These are phyloP conservation scores for Apophysomyces variabilis DNA, from an alignment of 371 early-diverging fungal species.

Conservation along the genomic window DNA sequence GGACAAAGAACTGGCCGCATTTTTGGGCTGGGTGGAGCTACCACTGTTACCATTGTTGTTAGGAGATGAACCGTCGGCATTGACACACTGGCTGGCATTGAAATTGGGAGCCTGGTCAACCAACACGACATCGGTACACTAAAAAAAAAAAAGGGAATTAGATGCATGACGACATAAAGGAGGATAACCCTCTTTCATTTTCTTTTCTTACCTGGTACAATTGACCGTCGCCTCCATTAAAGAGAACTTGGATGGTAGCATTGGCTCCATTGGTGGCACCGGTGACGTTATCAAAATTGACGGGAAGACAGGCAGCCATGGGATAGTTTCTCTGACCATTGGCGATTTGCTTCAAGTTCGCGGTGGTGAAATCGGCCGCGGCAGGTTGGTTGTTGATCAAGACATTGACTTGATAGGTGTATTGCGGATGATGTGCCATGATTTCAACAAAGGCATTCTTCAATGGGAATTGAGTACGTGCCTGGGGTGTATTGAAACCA, in stretches of 20 bases:
- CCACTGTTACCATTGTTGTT: neutral
- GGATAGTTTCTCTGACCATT: slow-evolving; percentile 47
- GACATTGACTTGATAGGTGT: slow-evolving; percentile 51
- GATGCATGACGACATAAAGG: too few relatives aligned
- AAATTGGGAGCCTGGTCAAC: slow-evolving; percentile 40
- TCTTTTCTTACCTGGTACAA: slow-evolving; percentile 54
- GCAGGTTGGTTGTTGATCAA: slow-evolving; percentile 47
- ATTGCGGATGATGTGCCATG: slow-evolving; percentile 47
- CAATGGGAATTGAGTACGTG: slow-evolving; percentile 55
- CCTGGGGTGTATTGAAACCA: slow-evolving; percentile 38
- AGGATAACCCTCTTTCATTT: too few relatives aligned
- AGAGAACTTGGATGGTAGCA: slow-evolving; percentile 62
- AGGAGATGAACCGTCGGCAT: slow-evolving; percentile 36
- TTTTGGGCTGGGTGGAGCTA: neutral
- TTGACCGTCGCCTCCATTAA: slow-evolving; percentile 60
- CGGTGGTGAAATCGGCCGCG: slow-evolving; percentile 32
- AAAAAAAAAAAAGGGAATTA: neutral
- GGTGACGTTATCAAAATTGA: slow-evolving; percentile 36
- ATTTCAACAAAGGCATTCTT: slow-evolving; percentile 57
- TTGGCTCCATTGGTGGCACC: slow-evolving; percentile 47
- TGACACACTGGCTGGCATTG: slow-evolving; percentile 46
- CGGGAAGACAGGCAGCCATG: slow-evolving; percentile 46
- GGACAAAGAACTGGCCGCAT: neutral
- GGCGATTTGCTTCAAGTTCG: slow-evolving; percentile 27
- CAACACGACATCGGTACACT: slow-evolving; percentile 63